Evolutionary conservation across 228 moss, liverwort and hornwort species (phyloP), one percentile per base, ranked within the genome.

Genomic region (Sphagnum magellanicum): DNA sequence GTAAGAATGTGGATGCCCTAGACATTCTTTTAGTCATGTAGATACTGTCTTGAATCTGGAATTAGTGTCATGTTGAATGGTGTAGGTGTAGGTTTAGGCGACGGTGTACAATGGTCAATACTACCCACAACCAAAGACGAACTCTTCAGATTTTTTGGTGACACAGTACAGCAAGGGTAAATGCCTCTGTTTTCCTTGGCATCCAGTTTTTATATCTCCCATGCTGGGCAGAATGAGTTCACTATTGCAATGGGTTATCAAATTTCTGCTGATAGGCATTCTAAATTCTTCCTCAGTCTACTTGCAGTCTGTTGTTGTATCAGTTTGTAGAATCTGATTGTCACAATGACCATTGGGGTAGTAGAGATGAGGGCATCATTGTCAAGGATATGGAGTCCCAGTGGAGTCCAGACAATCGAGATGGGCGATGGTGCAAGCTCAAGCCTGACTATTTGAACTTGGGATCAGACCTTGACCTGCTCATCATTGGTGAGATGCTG

Each of bases 341-440:
- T 60, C 5, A 6, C 60, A 60, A 32, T 32, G 32, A 32, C 32
- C 32, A 32, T 32, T 50, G 6, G 50, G 52, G 48, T 5, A 17
- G 52, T 51, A 73, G 73, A n/a, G 67, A 73, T 61, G 67, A 73
- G 67, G 73, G 73, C 6, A 32, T 73, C 6, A 61, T 73, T 51
- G 66, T 73, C 50, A 73, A 73, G 53, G 66, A 73, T n/a, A 16
- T 73, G 50, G 73, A 16, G 46, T 73, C 73, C 12, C 59, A 66
- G 15, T 73, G 73, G 73, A 47, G 12, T 73, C 64, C 73, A 9
- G 61, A 73, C 59, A 73, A 73, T 59, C 66, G 73, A 60, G 73
- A 73, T 73, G 73, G 73, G 4, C 73, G 73, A 0, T 73, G 73
- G 73, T 60, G 66, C 61, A 73, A 73, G 55, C 66, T 73, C 60